Conservation (phyloP, 1,139 yeast species). For the Pichia sp. region DNA sequence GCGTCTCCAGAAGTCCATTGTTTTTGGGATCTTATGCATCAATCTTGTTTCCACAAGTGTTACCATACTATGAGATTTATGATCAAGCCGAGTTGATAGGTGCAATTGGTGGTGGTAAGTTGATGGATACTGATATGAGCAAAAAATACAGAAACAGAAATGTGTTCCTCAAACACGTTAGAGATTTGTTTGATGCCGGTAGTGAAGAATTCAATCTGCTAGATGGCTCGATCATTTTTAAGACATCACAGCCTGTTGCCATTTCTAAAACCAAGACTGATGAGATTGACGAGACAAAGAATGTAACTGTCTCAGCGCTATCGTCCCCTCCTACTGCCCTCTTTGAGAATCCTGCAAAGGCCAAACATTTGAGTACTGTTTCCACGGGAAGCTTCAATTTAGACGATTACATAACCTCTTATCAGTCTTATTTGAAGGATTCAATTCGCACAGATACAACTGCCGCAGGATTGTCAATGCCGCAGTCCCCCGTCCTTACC, state of each 20-base stretch:
- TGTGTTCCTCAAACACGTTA: conserved; percentile 42
- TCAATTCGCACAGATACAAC: neutral
- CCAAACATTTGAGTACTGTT: conserved; percentile 27
- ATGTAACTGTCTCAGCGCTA: too few relatives aligned
- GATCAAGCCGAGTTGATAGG: conserved; percentile 44
- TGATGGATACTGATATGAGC: conserved; percentile 13
- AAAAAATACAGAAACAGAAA: conserved; percentile 31
- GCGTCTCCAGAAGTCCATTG: conserved; percentile 39
- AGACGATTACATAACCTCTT: conserved; percentile 23
- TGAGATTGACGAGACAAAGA: too few relatives aligned
- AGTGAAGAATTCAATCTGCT: conserved; percentile 43
- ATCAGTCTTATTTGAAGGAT: conserved; percentile 20
- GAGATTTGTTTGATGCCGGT: conserved; percentile 56
- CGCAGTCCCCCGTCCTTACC: too few relatives aligned
- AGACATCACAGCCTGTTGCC: conserved; percentile 30
- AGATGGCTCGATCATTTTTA: conserved; percentile 48
- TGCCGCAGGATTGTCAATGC: neutral
- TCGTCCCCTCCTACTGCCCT: too few relatives aligned
- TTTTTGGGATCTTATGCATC: conserved; percentile 55
- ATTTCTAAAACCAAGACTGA: too few relatives aligned
- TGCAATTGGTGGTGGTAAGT: conserved; percentile 34
- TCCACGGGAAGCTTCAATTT: conserved; percentile 27
- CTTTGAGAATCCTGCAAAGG: too few relatives aligned
- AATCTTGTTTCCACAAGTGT: conserved; percentile 47
- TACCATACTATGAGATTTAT: conserved; percentile 49